A percentile compares a stretch with the other conserved stretches of the same genome.
phyloP scores from a whole-genome alignment of 495 filamentous ascomycete species.

The Jackrogersella multiformis region DNA sequence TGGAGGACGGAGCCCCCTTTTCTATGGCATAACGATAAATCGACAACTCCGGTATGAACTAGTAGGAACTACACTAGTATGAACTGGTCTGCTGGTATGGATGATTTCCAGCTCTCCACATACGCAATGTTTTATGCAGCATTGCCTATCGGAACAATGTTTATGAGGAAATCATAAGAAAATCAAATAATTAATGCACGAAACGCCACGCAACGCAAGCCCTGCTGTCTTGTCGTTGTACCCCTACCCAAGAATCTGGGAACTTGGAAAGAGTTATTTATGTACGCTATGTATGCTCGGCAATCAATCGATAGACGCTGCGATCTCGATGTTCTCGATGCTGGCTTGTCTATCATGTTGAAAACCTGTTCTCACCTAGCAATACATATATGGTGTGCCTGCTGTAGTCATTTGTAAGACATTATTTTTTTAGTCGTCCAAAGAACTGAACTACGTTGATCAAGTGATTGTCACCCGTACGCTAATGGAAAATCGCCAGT shows the following conservation, averaged over 20 bases:
- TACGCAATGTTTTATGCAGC: conserved; percentile 44
- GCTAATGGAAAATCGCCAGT: not conserved
- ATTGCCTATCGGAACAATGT: conserved; percentile 42
- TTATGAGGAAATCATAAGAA: conserved; percentile 37
- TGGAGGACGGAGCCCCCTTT: conserved; percentile 16
- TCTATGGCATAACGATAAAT: conserved; percentile 29
- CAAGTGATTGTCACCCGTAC: conserved; percentile 12
- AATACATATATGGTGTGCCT: not conserved
- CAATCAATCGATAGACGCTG: conserved; percentile 3
- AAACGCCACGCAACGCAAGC: conserved; percentile 19
- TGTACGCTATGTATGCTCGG: too few species aligned
- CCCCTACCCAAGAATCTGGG: conserved; percentile 23
- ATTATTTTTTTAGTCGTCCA: not conserved
- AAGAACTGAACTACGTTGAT: not conserved
- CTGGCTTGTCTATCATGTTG: conserved; percentile 19
- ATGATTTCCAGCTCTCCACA: conserved; percentile 24
- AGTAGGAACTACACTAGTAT: conserved; percentile 10
- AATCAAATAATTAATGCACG: conserved; percentile 38
- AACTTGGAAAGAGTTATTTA: conserved; percentile 6
- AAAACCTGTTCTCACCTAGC: conserved; percentile 6
- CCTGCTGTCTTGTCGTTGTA: too few species aligned
- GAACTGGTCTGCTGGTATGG: conserved; percentile 33
- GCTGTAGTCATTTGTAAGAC: not conserved
- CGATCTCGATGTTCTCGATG: conserved; percentile 35
- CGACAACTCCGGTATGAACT: conserved; percentile 39